Base-by-base conservation (phyloP, 345 rosid genomes). In the Kandelia obovata region DNA sequence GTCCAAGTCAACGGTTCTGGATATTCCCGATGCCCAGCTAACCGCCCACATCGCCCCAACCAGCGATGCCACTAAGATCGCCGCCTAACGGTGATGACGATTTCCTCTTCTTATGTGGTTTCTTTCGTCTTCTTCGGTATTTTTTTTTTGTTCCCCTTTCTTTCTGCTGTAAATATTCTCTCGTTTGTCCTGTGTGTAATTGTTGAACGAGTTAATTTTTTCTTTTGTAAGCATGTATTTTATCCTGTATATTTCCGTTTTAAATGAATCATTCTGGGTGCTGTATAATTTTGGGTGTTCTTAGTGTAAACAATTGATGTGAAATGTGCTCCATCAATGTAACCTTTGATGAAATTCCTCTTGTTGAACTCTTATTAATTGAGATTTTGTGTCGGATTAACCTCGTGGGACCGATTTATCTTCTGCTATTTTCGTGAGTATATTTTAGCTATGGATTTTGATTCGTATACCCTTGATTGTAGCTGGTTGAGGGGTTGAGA, bases 1-100 rank as follows among this genome's bases (percentile, higher is more conserved):
- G 66, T 53, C 86, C 75, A 75, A 75, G 53, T 69, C 84, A 64
- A 15, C 67, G 3, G 47, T 46, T 19, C 74, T 51, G 32, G 75
- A 72, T 11, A 60, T 52, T 66, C 55, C 71, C 11, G 37, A 63
- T 35, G 28, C 52, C 51, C 27, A 21, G 39, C 67, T 43, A 0
- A 5, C 72, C 61, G 35, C 71, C 70, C 35, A 74, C 66, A 58
- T 79, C 62, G 5, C 73, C 62, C 2, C 69, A 64, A 5, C 70
- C 63, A 28, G 75, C 53, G 74, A 61, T 68, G 70, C 70, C 66
- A 66, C 63, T 49, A 65, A 75, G 58, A 68, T 70, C 58, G 59
- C 75, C 35, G 59, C 51, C 49, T 82, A 66, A 70, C 68, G 53
- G 37, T 55, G 20, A 9, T 62, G 28, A 28, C 37, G 13, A 62